A percentile compares a stretch with the other conserved stretches of the same genome.
Evolutionary conservation across 1,284 basidiomycete genomes (phyloP).

Genomic region (Tylopilus sp.): DNA sequence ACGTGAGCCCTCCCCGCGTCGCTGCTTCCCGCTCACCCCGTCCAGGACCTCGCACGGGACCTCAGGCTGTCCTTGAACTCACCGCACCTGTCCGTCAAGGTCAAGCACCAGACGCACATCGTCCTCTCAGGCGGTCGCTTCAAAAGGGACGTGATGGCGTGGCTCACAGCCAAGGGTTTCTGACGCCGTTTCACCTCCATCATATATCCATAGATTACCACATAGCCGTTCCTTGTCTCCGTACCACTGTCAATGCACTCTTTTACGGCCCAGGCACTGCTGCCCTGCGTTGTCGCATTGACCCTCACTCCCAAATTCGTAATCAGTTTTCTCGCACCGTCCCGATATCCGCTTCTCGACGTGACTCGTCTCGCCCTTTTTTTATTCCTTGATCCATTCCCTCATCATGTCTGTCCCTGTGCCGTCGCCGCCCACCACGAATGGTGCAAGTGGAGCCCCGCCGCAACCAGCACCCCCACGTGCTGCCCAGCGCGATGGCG

Average conservation of each 20-base stretch:
- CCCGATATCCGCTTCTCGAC: constrained; percentile 5
- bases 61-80: constrained; percentile 50
- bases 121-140: constrained; percentile 57
- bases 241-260: constrained; percentile 3
- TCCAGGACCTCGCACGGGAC: constrained; percentile 54
- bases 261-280: constrained; percentile 2
- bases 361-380: neutral
- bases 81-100: constrained; percentile 45
- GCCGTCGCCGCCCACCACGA: neutral
- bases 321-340: constrained; percentile 2
- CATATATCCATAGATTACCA: constrained; percentile 19
- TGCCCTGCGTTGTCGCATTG: too few species aligned
- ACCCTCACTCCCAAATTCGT: neutral
- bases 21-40: neutral
- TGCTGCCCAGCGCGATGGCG: constrained; percentile 54
- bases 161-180: constrained; percentile 61
- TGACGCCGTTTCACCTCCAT: too few species aligned
- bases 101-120: constrained; percentile 49
- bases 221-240: constrained; percentile 22
- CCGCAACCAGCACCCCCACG: constrained; percentile 59
- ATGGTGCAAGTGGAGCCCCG: too few species aligned
- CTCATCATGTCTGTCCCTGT: constrained; percentile 21
- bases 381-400: neutral
- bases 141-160: constrained; percentile 56
- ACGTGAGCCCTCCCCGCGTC: constrained; percentile 33